Evolutionary conservation across 164 flowering plant genomes (phyloP), one percentile per base, ranked within the genome.

Genomic region (Magnolia officinalis): DNA sequence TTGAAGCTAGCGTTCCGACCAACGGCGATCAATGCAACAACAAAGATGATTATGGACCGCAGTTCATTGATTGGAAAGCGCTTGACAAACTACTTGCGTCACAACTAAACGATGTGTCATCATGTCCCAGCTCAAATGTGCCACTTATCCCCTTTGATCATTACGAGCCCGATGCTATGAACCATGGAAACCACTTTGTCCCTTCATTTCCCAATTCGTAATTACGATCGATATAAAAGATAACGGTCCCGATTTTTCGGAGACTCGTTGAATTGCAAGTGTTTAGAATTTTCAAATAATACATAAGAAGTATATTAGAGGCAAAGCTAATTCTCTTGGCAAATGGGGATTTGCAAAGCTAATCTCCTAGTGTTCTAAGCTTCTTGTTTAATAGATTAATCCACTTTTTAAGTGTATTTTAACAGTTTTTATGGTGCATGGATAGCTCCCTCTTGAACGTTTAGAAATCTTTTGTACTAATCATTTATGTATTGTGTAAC

Each of bases 41-140:
- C 14, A 75, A 72, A 37, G 84, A 80, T 72, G 75, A 66, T 24
- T 50, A 83, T 14, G 77, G 75, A 1, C 23, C 29, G 18, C 79
- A 85, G 11, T 67, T 72, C 63, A 73, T 81, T 20, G 92, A 89
- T 52, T 90, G 93, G 93, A 86, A 82, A 64, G 63, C 76, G 1
- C 64, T 90, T 79, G 93, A 91, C 66, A 80, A 71, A 64, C 79
- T 89, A 14, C 83, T 88, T 8, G 83, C 81, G 0, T 80, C 86
- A 8, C 86, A 88, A 78, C 19, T 81, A 3, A 75, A 11, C 65
- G 86, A 71, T 23, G 71, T 71, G 14, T 29, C 78, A 2, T 73
- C 77, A 10, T 49, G 66, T 61, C 31, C 76, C 20, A 70, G 63
- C 67, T 69, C 84, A 4, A 52, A 29, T 63, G n/a, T 68, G 37